Evolutionary conservation across 352 stramenopile genomes (phyloP), one percentile per base, ranked within the genome.

Genomic region (Pythium guiyangense): DNA sequence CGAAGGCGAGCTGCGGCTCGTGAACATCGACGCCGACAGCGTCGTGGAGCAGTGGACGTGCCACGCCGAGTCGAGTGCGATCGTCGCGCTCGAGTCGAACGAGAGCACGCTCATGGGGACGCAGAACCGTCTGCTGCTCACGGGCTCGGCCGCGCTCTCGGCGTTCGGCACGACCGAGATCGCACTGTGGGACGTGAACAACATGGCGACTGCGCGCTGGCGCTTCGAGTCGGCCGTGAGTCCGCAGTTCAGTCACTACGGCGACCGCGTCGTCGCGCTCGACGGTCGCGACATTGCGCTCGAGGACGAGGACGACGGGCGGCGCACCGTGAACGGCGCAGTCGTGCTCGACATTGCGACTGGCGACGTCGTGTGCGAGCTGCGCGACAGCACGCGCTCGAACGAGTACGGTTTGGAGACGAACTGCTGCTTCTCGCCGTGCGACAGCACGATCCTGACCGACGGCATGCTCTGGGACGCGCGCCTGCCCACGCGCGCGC

Each of bases 381-480:
- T 94, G 18, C 75, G 75, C 3, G 84, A 94, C 50, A 49, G 48
- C 17, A 76, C 74, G 54, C 75, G 83, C 15, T 88, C 77, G 17
- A 92, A 92, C 51, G 81, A 79, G 49, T 92, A 94, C 29, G 73
- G 79, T 0, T 60, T 74, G 8, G 80, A 90, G 53, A 93, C 85
- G 2, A 94, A 92, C 54, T 92, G 81, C 57, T 81, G 76, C 46
- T 94, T 88, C 50, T 85, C 83, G 1, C 73, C 72, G 0, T 84
- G 79, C 27, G 85, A 94, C 46, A 69, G 71, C 22, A 87, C 74
- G 1, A 84, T 94, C 52, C 60, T 94, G 0, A 89, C 85, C 0
- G 85, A 90, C 55, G 83, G 85, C 4, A 86, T 94, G 71, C 57
- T 94, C 6, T 94, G 85, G 83, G 83, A 94, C 60, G 66, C 79